Evolutionary conservation across 306 rosid species (phyloP), one percentile per base, ranked within the genome.

Genomic region (Oxytropis ochrocephala): DNA sequence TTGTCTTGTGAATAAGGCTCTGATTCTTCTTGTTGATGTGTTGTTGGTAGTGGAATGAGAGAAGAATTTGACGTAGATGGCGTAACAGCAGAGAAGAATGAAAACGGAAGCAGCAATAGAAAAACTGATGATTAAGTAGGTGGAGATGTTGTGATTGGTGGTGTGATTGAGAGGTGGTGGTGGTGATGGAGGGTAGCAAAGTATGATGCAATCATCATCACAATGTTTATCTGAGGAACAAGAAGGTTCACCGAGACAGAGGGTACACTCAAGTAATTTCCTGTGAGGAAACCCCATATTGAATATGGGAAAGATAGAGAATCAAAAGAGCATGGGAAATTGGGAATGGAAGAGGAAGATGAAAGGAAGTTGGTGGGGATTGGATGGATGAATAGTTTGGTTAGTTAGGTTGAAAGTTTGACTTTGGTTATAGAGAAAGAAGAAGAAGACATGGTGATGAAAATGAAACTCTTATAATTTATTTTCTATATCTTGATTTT

Each of bases 41-140:
- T 38, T 72, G 57, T 70, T 10, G 2, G 5, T 5, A 24, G 3
- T 24, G 3, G 29, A 24, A 24, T 3, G 29, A 2, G 72, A 49
- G 72, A 60, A 53, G 52, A 78, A 87, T 76, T 74, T 80, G 52
- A 48, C 53, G 51, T 87, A 89, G 60, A 87, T 4, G 43, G 67
- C 84, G 38, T 57, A 88, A 64, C 49, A 75, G 81, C 79, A 78
- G 13, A 75, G n/a, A 21, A 43, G 3, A 11, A 87, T 46, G 66
- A 86, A 79, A 71, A 67, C 67, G 5, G 73, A 16, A 4, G 81
- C 77, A 8, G 68, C 38, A 11, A 85, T 0, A 1, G 85, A 7
- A 5, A 84, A 27, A 0, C 14, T 4, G 16, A 79, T 29, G 72
- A 73, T 72, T 75, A 72, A 19, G 14, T 48, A 64, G 16, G 56